Percentiles rank a stretch among this genome's conserved stretches.
Conservation (phyloP, 2,329 filamentous ascomycete species). For the Metarhizium brunneum region DNA sequence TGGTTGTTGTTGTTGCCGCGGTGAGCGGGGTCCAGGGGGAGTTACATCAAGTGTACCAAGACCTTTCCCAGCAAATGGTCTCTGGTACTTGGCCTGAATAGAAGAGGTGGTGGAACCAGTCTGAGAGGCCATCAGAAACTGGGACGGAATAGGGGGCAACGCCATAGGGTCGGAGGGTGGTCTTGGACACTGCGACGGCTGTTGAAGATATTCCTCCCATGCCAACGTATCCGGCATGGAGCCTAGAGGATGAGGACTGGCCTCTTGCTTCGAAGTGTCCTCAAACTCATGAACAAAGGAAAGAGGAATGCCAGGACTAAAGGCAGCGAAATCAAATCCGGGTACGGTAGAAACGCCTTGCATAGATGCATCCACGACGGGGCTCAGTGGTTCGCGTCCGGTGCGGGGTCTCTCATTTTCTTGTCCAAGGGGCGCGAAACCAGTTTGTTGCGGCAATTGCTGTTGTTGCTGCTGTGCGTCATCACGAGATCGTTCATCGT, state of each 20-base stretch:
- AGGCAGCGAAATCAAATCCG: constrained; percentile 32
- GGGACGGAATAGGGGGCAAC: constrained; percentile 38
- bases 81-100: constrained; percentile 38
- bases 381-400: constrained; percentile 42
- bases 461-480: constrained; percentile 11
- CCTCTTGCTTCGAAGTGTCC: constrained; percentile 14
- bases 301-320: constrained; percentile 20
- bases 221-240: constrained; percentile 48
- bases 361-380: constrained; percentile 38
- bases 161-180: constrained; percentile 7
- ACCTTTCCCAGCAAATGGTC: constrained; percentile 47
- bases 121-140: constrained; percentile 42
- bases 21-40: constrained; percentile 14
- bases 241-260: constrained; percentile 22
- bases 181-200: constrained; percentile 20
- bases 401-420: constrained; percentile 43
- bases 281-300: constrained; percentile 25
- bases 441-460: constrained; percentile 10
- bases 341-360: constrained; percentile 26
- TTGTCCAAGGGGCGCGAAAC: constrained; percentile 25
- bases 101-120: constrained; percentile 44
- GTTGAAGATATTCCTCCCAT: constrained; percentile 36
- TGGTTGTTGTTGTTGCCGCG: constrained; percentile 23
- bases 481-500: constrained; percentile 34
- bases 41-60: constrained; percentile 35